Evolutionary conservation across 331 rosid species (phyloP).

Genomic region (Pyracantha coccinea): DNA sequence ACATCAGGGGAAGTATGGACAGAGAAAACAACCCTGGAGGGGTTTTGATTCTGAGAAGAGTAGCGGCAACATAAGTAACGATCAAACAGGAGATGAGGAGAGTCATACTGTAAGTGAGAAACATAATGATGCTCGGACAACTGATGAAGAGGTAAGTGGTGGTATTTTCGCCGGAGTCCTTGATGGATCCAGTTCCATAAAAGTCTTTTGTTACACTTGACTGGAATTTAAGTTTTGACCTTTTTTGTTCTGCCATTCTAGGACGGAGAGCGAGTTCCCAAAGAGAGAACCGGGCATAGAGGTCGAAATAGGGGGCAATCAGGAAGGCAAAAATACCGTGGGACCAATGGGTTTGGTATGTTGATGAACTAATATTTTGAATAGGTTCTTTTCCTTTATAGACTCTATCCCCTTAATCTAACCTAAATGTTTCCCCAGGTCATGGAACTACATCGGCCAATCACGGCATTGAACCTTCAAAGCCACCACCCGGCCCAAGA

Average conservation of each 20-base stretch:
- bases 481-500: slow-evolving; percentile 94
- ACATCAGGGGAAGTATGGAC: slow-evolving; percentile 61
- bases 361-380: not conserved
- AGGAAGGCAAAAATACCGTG: slow-evolving; percentile 57
- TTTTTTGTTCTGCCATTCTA: slow-evolving; percentile 23
- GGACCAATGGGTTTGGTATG: slow-evolving; percentile 71
- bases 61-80: slow-evolving; percentile 33
- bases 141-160: slow-evolving; percentile 60
- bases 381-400: not conserved
- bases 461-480: slow-evolving; percentile 52
- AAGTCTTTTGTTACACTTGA: not conserved
- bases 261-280: slow-evolving; percentile 54
- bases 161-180: not conserved
- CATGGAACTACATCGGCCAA: slow-evolving; percentile 56
- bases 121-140: slow-evolving; percentile 36
- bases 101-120: slow-evolving; percentile 52
- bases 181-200: not conserved
- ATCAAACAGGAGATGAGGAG: slow-evolving; percentile 50
- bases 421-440: slow-evolving; percentile 26
- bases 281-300: slow-evolving; percentile 65
- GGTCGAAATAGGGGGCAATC: slow-evolving; percentile 54
- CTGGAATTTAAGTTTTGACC: not conserved
- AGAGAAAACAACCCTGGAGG: slow-evolving; percentile 60
- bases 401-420: not conserved
- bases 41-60: slow-evolving; percentile 57